phyloP scores from a whole-genome alignment of 148 eudicot genomes.

The Silene uniflora region DNA sequence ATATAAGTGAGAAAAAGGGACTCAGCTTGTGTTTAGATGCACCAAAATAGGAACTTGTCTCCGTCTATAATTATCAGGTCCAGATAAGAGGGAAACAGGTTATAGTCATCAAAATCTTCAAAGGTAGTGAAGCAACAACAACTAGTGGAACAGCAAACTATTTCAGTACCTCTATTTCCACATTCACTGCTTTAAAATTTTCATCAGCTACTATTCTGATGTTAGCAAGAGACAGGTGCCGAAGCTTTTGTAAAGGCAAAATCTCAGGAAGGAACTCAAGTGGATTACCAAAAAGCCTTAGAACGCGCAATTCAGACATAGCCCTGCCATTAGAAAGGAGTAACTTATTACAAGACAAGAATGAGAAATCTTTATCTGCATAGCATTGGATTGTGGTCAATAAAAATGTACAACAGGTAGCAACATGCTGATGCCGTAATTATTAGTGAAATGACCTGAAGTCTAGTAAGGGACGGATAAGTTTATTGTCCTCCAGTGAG shows the following conservation, averaged over 20 bases:
- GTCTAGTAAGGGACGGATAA: constrained; percentile 90
- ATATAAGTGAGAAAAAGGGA: constrained; percentile 95
- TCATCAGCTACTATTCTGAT: constrained; percentile 93
- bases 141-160: constrained; percentile 4
- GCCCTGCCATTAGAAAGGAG: constrained; percentile 54
- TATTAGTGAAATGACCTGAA: constrained; percentile 61
- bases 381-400: constrained; percentile 2
- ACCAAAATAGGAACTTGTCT: constrained; percentile 87
- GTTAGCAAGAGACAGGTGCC: constrained; percentile 96
- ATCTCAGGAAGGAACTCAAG: constrained; percentile 98
- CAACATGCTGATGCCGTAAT: background rate
- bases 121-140: background rate
- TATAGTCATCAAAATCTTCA: constrained; percentile 12
- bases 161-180: constrained; percentile 77
- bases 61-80: constrained; percentile 54
- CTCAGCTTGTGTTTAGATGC: constrained; percentile 90
- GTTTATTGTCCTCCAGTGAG: constrained; percentile 96
- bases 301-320: constrained; percentile 79
- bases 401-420: constrained; percentile 11
- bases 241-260: constrained; percentile 82
- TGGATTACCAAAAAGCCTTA: constrained; percentile 93
- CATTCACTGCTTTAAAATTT: constrained; percentile 73
- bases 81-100: constrained; percentile 19
- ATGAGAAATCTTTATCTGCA: constrained; percentile 2
- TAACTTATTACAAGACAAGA: constrained; percentile 18